phyloP scores from a whole-genome alignment of 1,284 basidiomycete genomes.

The Tilletia setariae region DNA sequence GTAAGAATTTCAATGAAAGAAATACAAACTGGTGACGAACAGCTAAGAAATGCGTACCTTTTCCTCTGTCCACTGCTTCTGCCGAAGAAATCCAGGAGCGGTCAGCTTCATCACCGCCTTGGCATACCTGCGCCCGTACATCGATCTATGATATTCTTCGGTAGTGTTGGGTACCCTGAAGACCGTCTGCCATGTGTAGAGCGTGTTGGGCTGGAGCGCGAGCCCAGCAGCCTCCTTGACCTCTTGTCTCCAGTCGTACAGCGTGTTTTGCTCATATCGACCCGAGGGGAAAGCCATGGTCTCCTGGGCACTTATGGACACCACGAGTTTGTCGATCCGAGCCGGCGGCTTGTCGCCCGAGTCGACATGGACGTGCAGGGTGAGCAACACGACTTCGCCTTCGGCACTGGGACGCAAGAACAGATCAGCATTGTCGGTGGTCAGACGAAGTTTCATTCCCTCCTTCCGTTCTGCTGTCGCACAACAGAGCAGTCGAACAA shows the following conservation, averaged over 20 bases:
- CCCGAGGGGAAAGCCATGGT: conserved; percentile 14
- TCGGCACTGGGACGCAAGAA: conserved; percentile 5
- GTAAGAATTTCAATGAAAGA: too few species aligned
- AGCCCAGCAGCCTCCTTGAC: background rate
- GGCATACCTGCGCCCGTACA: background rate
- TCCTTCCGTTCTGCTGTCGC: background rate
- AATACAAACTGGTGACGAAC: too few species aligned
- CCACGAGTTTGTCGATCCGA: background rate
- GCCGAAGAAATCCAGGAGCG: background rate
- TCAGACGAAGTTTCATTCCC: background rate
- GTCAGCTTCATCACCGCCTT: conserved; percentile 2
- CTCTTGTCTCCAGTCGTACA: conserved; percentile 6
- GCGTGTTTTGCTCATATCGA: background rate
- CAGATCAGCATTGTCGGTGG: background rate
- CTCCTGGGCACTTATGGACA: background rate
- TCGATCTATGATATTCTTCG: conserved; percentile 10
- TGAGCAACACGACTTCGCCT: background rate
- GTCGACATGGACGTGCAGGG: conserved; percentile 5
- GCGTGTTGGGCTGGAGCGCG: background rate
- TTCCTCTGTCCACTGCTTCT: background rate
- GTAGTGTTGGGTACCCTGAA: conserved; percentile 1
- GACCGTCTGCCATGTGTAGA: background rate
- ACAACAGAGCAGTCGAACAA: too few species aligned
- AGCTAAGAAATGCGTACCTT: background rate
- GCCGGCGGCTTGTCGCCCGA: background rate